phyloP scores from a whole-genome alignment of 805 yeast genomes.

The Suhomyces pyralidae region DNA sequence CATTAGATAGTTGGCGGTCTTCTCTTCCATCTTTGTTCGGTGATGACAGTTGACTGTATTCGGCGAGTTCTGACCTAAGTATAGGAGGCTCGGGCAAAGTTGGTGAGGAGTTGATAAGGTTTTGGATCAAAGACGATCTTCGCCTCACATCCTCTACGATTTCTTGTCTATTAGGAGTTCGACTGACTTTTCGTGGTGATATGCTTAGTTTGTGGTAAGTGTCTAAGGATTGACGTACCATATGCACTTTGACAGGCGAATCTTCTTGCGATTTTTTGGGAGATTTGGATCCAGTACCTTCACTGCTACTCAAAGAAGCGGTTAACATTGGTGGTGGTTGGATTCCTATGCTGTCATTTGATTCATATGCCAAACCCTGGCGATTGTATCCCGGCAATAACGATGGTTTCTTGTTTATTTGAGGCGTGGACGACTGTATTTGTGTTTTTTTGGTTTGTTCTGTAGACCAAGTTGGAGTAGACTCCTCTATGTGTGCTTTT shows the following conservation, averaged over 20 bases:
- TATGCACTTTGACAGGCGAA: slow-evolving; percentile 21
- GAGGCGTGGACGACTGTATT: slow-evolving; percentile 29
- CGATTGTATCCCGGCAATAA: slow-evolving; percentile 4
- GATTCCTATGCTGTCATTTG: slow-evolving; percentile 23
- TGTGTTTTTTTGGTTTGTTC: slow-evolving; percentile 18
- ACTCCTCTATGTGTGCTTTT: slow-evolving; percentile 19
- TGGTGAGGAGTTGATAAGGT: slow-evolving; percentile 40
- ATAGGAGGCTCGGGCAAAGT: slow-evolving; percentile 45
- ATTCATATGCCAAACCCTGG: slow-evolving; percentile 12
- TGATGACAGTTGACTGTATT: slow-evolving; percentile 6
- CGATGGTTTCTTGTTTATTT: slow-evolving; percentile 15
- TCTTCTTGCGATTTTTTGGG: not conserved
- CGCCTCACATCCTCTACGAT: slow-evolving; percentile 12
- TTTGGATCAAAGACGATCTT: slow-evolving; percentile 34
- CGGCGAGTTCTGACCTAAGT: slow-evolving; percentile 34
- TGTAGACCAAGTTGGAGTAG: slow-evolving; percentile 35
- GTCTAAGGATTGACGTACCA: slow-evolving; percentile 31
- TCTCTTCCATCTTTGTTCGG: slow-evolving; percentile 2
- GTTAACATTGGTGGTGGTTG: slow-evolving; percentile 18
- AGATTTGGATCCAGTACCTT: not conserved
- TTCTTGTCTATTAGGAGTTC: slow-evolving; percentile 15
- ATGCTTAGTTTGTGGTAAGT: slow-evolving; percentile 28
- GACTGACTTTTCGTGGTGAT: slow-evolving; percentile 27
- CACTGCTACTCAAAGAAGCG: slow-evolving; percentile 6
- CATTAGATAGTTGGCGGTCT: not conserved